phyloP scores from a whole-genome alignment of 176 grass and related monocot species.

The Aegilops tauschii region DNA sequence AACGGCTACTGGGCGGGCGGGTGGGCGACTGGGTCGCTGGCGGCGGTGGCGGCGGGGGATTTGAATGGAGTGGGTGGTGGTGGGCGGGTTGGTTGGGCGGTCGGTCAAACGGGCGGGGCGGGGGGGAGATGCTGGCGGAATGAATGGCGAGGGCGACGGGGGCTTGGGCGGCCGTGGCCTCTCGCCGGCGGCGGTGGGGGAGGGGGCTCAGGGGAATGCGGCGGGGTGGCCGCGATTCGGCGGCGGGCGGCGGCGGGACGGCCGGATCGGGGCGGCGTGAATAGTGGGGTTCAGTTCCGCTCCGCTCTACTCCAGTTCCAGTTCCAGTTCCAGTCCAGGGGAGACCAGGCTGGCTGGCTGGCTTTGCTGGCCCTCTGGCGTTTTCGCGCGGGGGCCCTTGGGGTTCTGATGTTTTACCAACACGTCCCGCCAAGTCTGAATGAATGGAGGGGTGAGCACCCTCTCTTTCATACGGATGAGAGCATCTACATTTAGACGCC shows the following conservation, averaged over 20 bases:
- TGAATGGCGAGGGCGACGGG: neutral
- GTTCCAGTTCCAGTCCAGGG: neutral
- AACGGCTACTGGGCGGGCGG: neutral
- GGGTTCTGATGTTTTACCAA: too few species aligned
- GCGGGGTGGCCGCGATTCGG: neutral
- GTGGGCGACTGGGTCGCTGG: too few species aligned
- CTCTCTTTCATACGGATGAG: too few species aligned
- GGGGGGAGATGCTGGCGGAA: neutral
- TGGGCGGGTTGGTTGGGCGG: neutral
- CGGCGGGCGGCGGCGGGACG: neutral
- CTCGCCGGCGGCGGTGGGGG: neutral
- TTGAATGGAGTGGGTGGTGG: constrained; percentile 25
- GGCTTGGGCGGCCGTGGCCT: neutral
- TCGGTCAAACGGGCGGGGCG: neutral
- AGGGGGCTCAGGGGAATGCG: neutral
- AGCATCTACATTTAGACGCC: too few species aligned
- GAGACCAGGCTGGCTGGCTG: too few species aligned
- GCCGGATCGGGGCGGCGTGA: neutral
- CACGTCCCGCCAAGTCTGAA: too few species aligned
- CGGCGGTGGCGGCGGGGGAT: constrained; percentile 32
- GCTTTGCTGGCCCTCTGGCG: neutral
- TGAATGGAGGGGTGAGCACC: too few species aligned
- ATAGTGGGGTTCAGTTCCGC: neutral
- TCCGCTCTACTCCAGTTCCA: neutral
- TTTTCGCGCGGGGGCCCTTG: neutral